Conservation (phyloP, 208 protist species). For the Angomonas deanei region DNA sequence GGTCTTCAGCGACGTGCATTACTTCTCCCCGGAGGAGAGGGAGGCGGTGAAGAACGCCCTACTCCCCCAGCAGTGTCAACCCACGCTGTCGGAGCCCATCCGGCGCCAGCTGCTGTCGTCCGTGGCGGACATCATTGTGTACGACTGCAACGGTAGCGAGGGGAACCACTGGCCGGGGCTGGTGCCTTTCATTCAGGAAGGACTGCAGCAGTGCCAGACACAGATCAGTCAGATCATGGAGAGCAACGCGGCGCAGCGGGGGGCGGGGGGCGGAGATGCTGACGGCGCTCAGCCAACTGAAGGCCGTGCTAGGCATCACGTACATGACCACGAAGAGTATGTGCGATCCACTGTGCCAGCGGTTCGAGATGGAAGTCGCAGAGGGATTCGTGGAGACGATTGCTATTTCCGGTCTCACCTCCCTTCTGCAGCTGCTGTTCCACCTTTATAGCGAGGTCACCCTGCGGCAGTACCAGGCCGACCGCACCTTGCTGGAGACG, state of each 20-base stretch:
- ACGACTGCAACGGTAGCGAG: conserved; percentile 38
- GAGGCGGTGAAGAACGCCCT: conserved; percentile 32
- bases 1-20: conserved; percentile 1
- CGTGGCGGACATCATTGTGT: conserved; percentile 51
- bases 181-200: conserved; percentile 42
- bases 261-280: conserved; percentile 12
- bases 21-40: conserved; percentile 54
- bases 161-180: conserved; percentile 54
- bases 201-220: conserved; percentile 36
- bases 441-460: conserved; percentile 36
- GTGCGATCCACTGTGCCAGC: conserved; percentile 40
- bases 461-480: conserved; percentile 2
- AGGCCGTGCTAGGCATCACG: conserved; percentile 59
- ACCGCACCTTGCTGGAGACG: conserved; percentile 10
- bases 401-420: conserved; percentile 35
- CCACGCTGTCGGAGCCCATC: conserved; percentile 59
- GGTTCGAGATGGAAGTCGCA: conserved; percentile 23
- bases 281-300: conserved; percentile 42
- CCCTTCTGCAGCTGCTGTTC: conserved; percentile 37
- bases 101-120: conserved; percentile 71
- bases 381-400: conserved; percentile 43
- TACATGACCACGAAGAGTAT: conserved; percentile 63
- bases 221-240: conserved; percentile 17
- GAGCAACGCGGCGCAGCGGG: conserved; percentile 11
- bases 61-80: conserved; percentile 55